These are phyloP conservation scores for Aspergillus niger DNA, from an alignment of 2,329 filamentous ascomycete genomes.

Conservation along the genomic window DNA sequence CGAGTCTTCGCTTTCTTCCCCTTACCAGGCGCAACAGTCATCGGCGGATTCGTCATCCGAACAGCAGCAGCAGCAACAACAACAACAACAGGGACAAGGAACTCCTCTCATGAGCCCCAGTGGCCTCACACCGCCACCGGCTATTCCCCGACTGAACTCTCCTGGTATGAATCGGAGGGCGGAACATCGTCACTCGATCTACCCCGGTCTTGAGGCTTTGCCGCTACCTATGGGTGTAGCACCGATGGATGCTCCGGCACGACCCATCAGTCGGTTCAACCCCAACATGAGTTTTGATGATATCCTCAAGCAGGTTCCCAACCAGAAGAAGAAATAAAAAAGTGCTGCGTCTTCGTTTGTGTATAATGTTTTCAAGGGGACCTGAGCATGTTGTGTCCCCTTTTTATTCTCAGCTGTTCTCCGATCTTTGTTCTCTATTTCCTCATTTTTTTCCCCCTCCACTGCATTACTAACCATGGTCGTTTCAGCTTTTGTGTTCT, in stretches of 20 bases:
- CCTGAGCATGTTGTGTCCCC: conserved; percentile 12
- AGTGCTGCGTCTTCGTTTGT: conserved; percentile 3
- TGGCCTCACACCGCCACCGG: conserved; percentile 38
- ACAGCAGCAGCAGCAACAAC: conserved; percentile 19
- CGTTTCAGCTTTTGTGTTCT: conserved; percentile 14
- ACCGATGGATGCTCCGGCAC: conserved; percentile 42
- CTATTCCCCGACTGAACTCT: conserved; percentile 38
- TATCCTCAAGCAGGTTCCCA: conserved; percentile 46
- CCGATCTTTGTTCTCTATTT: conserved; percentile 10
- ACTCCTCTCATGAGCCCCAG: conserved; percentile 36
- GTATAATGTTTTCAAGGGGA: conserved; percentile 10
- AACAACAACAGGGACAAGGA: conserved; percentile 22
- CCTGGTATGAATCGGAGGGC: conserved; percentile 32
- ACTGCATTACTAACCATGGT: conserved; percentile 10
- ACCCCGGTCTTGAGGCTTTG: conserved; percentile 49
- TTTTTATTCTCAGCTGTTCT: conserved; percentile 14
- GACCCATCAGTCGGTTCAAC: conserved; percentile 46
- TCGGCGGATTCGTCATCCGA: conserved; percentile 41
- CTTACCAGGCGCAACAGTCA: conserved; percentile 41
- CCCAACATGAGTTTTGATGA: conserved; percentile 54
- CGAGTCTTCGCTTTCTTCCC: conserved; percentile 42
- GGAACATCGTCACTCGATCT: conserved; percentile 47
- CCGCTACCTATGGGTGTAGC: conserved; percentile 46
- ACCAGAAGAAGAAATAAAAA: conserved; percentile 39
- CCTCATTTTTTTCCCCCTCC: background rate